Conservation (phyloP, 768 basidiomycete species). For the Sutorius australiensis region DNA sequence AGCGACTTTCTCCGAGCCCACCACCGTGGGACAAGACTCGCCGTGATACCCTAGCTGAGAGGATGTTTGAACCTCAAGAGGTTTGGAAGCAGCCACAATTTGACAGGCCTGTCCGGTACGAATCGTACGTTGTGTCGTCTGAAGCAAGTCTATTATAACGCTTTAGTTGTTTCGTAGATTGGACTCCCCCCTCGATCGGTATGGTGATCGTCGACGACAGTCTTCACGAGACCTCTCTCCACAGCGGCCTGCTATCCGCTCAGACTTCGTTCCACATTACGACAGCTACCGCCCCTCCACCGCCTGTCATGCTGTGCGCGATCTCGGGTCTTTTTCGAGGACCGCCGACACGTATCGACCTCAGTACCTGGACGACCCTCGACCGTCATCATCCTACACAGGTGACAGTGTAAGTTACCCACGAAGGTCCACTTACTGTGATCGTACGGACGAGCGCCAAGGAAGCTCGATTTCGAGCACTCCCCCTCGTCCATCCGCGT, state of each 20-base stretch:
- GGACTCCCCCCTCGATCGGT: constrained; percentile 32
- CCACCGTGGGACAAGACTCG: constrained; percentile 30
- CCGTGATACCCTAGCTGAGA: constrained; percentile 41
- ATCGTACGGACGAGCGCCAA: constrained; percentile 26
- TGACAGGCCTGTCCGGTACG: constrained; percentile 41
- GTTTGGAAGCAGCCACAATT: constrained; percentile 60
- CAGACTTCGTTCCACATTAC: constrained; percentile 33
- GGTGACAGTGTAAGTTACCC: constrained; percentile 29
- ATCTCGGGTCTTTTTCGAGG: constrained; percentile 34
- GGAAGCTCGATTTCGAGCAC: constrained; percentile 33
- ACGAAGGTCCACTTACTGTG: constrained; percentile 19
- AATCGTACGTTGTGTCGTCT: constrained; percentile 35
- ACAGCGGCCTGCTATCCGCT: constrained; percentile 30
- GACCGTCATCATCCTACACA: constrained; percentile 26
- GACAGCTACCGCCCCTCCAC: constrained; percentile 52
- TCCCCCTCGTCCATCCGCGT: constrained; percentile 24
- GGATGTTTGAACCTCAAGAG: constrained; percentile 73
- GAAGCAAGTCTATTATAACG: constrained; percentile 22
- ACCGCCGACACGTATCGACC: constrained; percentile 54
- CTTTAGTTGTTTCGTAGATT: constrained; percentile 18
- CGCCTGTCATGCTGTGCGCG: constrained; percentile 35
- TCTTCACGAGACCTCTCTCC: constrained; percentile 35
- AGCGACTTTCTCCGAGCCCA: constrained; percentile 39
- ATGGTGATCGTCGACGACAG: constrained; percentile 35
- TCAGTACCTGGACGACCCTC: constrained; percentile 35